Percentiles rank a stretch among this genome's conserved stretches.
phyloP scores from a whole-genome alignment of 768 basidiomycete genomes.

The Boletus edulis region DNA sequence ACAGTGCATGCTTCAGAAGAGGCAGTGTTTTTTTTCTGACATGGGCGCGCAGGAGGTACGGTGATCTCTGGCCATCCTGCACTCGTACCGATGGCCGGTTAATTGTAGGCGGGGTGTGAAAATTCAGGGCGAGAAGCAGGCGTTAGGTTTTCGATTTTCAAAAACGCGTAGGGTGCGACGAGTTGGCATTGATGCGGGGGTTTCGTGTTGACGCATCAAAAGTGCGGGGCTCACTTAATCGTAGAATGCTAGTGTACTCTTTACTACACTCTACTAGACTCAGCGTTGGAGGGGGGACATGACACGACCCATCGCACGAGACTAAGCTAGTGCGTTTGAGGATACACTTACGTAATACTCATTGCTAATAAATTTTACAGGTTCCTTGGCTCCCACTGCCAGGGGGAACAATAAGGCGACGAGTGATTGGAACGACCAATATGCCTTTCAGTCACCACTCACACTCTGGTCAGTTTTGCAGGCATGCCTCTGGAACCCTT shows the following conservation, averaged over 20 bases:
- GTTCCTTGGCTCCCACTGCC: neutral
- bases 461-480: slow-evolving; percentile 93
- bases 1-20: too few relatives aligned
- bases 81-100: too few relatives aligned
- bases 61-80: too few relatives aligned
- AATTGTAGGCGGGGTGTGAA: slow-evolving; percentile 19
- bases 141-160: slow-evolving; percentile 32
- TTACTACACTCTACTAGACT: neutral
- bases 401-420: neutral
- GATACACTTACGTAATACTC: slow-evolving; percentile 18
- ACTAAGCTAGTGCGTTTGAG: too few relatives aligned
- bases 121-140: slow-evolving; percentile 28
- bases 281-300: too few relatives aligned
- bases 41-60: too few relatives aligned
- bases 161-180: slow-evolving; percentile 9
- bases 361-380: slow-evolving; percentile 2
- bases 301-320: too few relatives aligned
- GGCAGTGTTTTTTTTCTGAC: too few relatives aligned
- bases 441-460: slow-evolving; percentile 84
- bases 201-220: slow-evolving; percentile 19
- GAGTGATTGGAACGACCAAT: neutral
- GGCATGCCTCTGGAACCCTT: slow-evolving; percentile 78
- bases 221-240: slow-evolving; percentile 18
- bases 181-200: slow-evolving; percentile 17
- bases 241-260: neutral